phyloP scores from a whole-genome alignment of 768 basidiomycete species.

The Suillus ampliporus region DNA sequence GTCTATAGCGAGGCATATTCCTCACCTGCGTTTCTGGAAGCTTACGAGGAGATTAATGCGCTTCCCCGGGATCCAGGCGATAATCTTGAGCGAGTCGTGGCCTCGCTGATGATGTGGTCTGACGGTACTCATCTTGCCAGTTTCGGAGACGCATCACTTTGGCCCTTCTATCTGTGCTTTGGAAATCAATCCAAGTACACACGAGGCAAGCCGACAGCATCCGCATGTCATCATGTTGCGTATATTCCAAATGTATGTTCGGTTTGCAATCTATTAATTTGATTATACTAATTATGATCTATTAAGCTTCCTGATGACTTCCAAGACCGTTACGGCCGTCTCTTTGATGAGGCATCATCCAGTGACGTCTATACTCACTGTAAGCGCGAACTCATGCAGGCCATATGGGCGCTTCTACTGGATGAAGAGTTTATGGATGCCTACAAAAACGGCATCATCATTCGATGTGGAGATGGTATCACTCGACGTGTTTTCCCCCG shows the following conservation, averaged over 20 bases:
- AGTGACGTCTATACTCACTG: conserved; percentile 20
- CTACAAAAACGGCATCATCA: conserved; percentile 25
- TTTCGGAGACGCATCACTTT: conserved; percentile 19
- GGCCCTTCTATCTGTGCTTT: conserved; percentile 24
- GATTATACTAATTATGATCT: neutral
- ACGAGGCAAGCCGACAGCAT: conserved; percentile 14
- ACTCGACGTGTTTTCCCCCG: conserved; percentile 19
- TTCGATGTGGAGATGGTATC: conserved; percentile 24
- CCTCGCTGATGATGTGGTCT: conserved; percentile 29
- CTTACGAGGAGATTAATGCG: conserved; percentile 11
- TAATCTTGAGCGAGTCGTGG: conserved; percentile 20
- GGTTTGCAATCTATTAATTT: no score
- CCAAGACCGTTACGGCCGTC: neutral
- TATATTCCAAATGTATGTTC: conserved; percentile 16
- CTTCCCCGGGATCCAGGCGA: conserved; percentile 17
- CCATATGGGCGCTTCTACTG: conserved; percentile 19
- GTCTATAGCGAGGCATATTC: conserved; percentile 10
- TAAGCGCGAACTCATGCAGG: conserved; percentile 26
- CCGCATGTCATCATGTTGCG: conserved; percentile 18
- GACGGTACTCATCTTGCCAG: conserved; percentile 30
- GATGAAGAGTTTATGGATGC: conserved; percentile 23
- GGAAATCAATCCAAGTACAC: conserved; percentile 23
- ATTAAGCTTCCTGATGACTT: conserved; percentile 9
- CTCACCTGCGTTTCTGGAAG: neutral
- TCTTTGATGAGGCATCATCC: neutral